phyloP scores from a whole-genome alignment of 495 filamentous ascomycete genomes.

The Talaromyces ruber region DNA sequence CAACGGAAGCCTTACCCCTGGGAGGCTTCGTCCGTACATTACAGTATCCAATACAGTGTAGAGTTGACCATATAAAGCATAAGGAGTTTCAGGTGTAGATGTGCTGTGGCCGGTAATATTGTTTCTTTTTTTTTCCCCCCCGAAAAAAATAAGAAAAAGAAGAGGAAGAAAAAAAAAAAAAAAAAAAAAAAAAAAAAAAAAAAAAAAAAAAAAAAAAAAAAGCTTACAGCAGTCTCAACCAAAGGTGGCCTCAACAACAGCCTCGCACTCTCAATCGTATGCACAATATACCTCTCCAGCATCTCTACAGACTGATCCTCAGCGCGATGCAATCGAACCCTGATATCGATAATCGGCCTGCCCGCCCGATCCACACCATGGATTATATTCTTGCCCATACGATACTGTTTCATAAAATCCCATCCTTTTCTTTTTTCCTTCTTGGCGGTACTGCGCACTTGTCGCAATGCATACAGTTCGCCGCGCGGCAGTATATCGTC shows the following conservation, averaged over 20 bases:
- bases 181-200: too few relatives aligned
- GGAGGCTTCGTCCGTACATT: neutral
- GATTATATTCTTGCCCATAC: constrained; percentile 85
- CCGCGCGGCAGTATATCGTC: constrained; percentile 70
- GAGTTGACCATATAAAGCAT: too few relatives aligned
- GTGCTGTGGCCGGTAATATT: too few relatives aligned
- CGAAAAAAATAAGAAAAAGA: too few relatives aligned
- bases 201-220: too few relatives aligned
- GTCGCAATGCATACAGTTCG: constrained; percentile 55
- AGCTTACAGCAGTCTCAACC: constrained; percentile 82
- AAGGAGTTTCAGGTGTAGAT: too few relatives aligned
- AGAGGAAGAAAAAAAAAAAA: too few relatives aligned
- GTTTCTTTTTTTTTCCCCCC: too few relatives aligned
- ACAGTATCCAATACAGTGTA: too few relatives aligned
- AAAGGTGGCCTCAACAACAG: constrained; percentile 63
- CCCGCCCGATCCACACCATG: constrained; percentile 79
- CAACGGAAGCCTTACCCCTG: neutral
- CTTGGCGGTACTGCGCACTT: constrained; percentile 42
- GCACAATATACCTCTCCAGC: constrained; percentile 82
- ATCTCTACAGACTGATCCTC: constrained; percentile 80
- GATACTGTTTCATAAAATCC: constrained; percentile 75
- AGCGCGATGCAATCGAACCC: constrained; percentile 68
- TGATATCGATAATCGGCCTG: constrained; percentile 73
- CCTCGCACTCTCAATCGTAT: constrained; percentile 82
- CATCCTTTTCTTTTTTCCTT: constrained; percentile 53